phyloP scores from a whole-genome alignment of 2,329 filamentous ascomycete genomes.

The Elsinoe australis region DNA sequence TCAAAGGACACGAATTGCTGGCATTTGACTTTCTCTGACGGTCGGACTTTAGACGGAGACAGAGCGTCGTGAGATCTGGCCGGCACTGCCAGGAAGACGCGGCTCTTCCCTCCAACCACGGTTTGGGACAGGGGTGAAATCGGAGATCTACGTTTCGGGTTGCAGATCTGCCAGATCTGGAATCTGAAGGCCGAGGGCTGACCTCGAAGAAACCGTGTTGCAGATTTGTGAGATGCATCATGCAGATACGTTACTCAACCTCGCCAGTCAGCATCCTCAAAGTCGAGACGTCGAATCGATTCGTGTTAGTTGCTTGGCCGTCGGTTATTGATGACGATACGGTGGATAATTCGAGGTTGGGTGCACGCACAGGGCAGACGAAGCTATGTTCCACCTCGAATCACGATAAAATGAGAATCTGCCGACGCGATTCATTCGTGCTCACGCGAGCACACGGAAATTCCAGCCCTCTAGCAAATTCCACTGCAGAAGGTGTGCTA shows the following conservation, averaged over 20 bases:
- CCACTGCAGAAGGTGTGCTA: not conserved
- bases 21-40: no score
- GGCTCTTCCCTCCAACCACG: not conserved
- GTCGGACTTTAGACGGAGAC: no score
- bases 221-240: not conserved
- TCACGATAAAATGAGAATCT: conserved; percentile 12
- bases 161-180: not conserved
- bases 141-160: not conserved
- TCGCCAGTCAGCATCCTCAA: not conserved
- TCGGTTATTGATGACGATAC: conserved; percentile 2
- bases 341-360: conserved; percentile 7
- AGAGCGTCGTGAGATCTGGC: no score
- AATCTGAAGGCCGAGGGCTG: not conserved
- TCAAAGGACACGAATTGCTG: no score
- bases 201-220: not conserved
- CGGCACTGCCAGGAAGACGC: no score
- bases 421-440: not conserved
- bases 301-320: not conserved
- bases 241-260: conserved; percentile 14
- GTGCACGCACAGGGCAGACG: not conserved
- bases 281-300: not conserved
- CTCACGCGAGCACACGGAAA: not conserved
- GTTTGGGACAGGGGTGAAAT: not conserved
- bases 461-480: not conserved
- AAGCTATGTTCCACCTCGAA: conserved; percentile 6